Evolutionary conservation across 139 green algal genomes (phyloP), one percentile per base, ranked within the genome.

Genomic region (Picochlorum sp.): DNA sequence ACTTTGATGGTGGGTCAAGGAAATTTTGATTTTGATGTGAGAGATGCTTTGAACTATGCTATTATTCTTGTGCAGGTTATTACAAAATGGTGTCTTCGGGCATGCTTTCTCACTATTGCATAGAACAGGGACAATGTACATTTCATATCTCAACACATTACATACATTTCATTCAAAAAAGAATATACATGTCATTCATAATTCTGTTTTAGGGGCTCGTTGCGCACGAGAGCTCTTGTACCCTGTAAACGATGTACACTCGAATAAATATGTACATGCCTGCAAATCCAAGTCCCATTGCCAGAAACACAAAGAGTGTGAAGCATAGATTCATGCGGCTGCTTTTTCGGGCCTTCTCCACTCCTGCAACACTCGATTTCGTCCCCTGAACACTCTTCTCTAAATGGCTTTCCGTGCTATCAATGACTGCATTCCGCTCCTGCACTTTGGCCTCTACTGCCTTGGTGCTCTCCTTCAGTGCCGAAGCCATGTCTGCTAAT

Each of bases 181-280:
- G 8, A 41, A 11, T 41, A 14, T 11, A 11, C 7, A 9, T 41
- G 5, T 41, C 34, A 41, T 16, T 21, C 16, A 14, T 66, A 57
- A 23, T 28, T 66, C 15, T 57, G 60, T 9, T 26, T 66, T 28
- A 30, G 24, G 32, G 60, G 30, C 15, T 57, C 60, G 23, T 30
- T 4, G 56, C 8, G 9, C 34, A 41, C 34, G 34, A 41, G 34
- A 11, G 34, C 34, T 21, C n/a, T 21, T 66, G 21, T 66, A 66
- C 11, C 60, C 60, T 44, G 34, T 58, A 21, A 57, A 55, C 24
- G 24, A 44, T 57, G 26, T 72, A 45, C n/a, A 50, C 66, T 56
- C 30, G 60, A 34, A 83, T 83, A 65, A 82, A 82, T 7, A 83
- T 28, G 24, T 76, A 81, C 54, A 81, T 75, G 44, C 57, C 77